Percentiles rank a stretch among this genome's conserved stretches.
Evolutionary conservation across 75 land plant species (phyloP).

Genomic region (Sequoia sempervirens): DNA sequence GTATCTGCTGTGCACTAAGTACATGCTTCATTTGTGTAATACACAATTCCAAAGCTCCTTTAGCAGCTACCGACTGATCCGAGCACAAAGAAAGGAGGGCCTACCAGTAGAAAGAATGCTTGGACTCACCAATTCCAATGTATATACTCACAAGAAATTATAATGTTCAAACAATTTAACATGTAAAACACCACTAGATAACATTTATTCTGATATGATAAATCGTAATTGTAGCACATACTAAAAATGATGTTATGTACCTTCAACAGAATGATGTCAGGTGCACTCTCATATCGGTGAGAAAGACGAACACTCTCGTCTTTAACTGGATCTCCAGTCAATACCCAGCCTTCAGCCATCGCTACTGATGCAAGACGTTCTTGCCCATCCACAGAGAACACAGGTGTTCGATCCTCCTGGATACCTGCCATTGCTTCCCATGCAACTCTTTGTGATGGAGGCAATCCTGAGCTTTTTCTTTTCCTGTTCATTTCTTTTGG

Average conservation of each 20-base stretch:
- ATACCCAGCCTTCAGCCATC: conserved; percentile 86
- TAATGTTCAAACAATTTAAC: not conserved
- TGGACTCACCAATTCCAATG: not conserved
- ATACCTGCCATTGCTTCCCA: conserved; percentile 92
- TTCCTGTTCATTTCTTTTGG: conserved; percentile 69
- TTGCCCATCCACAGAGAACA: conserved; percentile 52
- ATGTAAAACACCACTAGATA: conserved; percentile 3
- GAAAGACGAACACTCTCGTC: conserved; percentile 81
- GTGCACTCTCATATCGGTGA: conserved; percentile 94
- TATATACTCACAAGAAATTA: not conserved
- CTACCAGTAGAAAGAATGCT: conserved; percentile 29
- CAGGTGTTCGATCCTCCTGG: conserved; percentile 68
- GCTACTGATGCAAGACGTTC: conserved; percentile 78
- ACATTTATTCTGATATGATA: not conserved
- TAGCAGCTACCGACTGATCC: conserved; percentile 71
- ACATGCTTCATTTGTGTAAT: conserved; percentile 77
- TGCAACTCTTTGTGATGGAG: conserved; percentile 71
- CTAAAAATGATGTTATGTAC: conserved; percentile 21
- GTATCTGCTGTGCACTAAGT: conserved; percentile 71
- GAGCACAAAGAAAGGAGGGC: conserved; percentile 85
- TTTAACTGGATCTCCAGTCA: conserved; percentile 76
- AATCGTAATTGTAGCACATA: not conserved
- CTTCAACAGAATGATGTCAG: conserved; percentile 93
- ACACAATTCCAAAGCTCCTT: conserved; percentile 80
- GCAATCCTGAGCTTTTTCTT: conserved; percentile 76